A percentile compares a stretch with the other conserved stretches of the same genome.
Conservation (phyloP, 345 rosid species). For the Hibiscus tridactylites region DNA sequence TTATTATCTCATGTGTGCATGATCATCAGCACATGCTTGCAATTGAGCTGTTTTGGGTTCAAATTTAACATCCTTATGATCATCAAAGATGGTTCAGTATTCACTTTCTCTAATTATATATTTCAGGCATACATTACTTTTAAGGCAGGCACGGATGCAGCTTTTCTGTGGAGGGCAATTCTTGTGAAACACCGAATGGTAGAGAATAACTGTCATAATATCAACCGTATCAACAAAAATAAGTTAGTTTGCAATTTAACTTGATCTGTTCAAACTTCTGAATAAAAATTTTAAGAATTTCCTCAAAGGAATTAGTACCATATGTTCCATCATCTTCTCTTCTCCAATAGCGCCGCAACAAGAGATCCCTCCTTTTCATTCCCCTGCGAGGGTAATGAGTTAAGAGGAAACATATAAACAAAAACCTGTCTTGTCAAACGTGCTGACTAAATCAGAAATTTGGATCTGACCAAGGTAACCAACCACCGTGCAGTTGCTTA, state of each 20-base stretch:
- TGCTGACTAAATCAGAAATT: background rate
- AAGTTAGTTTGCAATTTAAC: conserved; percentile 10
- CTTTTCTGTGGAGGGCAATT: conserved; percentile 73
- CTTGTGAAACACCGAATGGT: conserved; percentile 86
- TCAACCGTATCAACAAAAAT: background rate
- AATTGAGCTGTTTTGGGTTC: too few relatives aligned
- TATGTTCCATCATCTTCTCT: conserved; percentile 97
- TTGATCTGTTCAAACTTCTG: background rate
- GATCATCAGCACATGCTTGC: too few relatives aligned
- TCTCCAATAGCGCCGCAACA: conserved; percentile 88
- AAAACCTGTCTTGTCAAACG: background rate
- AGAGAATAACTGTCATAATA: conserved; percentile 68
- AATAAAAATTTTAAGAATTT: conserved; percentile 10
- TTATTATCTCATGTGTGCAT: too few relatives aligned
- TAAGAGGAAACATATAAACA: conserved; percentile 13
- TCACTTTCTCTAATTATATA: conserved; percentile 16
- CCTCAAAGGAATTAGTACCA: conserved; percentile 36
- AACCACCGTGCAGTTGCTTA: conserved; percentile 72
- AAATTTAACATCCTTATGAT: too few relatives aligned
- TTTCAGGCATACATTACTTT: conserved; percentile 82
- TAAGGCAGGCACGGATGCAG: conserved; percentile 88
- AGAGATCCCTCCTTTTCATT: conserved; percentile 71
- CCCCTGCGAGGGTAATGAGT: conserved; percentile 45
- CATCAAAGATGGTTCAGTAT: too few relatives aligned
- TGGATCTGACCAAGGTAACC: conserved; percentile 74